Percentiles rank a stretch among this genome's conserved stretches.
Conservation (phyloP, 495 filamentous ascomycete species). For the Xylaria intraflava region DNA sequence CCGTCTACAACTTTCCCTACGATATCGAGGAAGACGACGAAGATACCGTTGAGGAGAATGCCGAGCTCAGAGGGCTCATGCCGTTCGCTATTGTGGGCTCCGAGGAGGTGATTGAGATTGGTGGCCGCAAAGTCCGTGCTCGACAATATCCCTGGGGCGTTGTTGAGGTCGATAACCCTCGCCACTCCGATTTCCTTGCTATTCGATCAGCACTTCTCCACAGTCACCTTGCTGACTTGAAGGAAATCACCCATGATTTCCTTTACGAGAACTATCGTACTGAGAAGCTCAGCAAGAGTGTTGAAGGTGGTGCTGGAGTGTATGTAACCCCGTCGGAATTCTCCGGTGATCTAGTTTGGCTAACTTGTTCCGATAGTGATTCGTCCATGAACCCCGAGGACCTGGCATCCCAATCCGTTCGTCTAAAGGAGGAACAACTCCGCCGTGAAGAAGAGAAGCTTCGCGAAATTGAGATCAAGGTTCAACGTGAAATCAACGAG, state of each 20-base stretch:
- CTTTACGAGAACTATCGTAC: slow-evolving; percentile 99
- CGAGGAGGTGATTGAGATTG: slow-evolving; percentile 91
- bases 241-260: slow-evolving; percentile 99
- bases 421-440: slow-evolving; percentile 98
- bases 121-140: slow-evolving; percentile 82
- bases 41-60: slow-evolving; percentile 98
- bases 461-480: slow-evolving; percentile 97
- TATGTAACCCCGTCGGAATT: slow-evolving; percentile 46
- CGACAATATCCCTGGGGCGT: slow-evolving; percentile 98
- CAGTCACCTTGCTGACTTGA: slow-evolving; percentile 93
- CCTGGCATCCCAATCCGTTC: slow-evolving; percentile 90
- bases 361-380: slow-evolving; percentile 45
- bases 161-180: slow-evolving; percentile 97
- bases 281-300: slow-evolving; percentile 99
- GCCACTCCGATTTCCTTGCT: slow-evolving; percentile 96
- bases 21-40: slow-evolving; percentile 99
- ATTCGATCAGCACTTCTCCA: slow-evolving; percentile 94
- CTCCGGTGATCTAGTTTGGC: neutral
- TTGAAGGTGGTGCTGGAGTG: slow-evolving; percentile 81
- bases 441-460: slow-evolving; percentile 99
- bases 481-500: slow-evolving; percentile 98
- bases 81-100: slow-evolving; percentile 97
- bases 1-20: slow-evolving; percentile 99
- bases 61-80: slow-evolving; percentile 93
- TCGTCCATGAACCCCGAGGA: slow-evolving; percentile 98